A percentile compares a stretch with the other conserved stretches of the same genome.
Evolutionary conservation across 192 early-diverging fungal species (phyloP).

Genomic region (Jimgerdemannia flammicorona): DNA sequence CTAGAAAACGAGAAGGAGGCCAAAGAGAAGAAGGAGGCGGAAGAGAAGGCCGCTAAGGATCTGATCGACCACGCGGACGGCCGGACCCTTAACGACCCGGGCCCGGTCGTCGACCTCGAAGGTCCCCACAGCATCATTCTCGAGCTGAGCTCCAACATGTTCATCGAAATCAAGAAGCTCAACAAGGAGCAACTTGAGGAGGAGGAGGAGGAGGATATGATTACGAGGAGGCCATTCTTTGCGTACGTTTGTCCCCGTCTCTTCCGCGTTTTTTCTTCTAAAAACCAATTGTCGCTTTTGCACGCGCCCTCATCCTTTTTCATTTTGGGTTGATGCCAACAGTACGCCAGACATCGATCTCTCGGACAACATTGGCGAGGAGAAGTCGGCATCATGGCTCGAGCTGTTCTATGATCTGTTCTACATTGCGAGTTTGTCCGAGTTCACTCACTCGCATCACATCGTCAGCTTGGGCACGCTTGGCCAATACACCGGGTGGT

Average conservation of each 20-base stretch:
- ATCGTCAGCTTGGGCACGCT: too few relatives aligned
- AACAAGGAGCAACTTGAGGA: slow-evolving; percentile 1
- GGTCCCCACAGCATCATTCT: slow-evolving; percentile 4
- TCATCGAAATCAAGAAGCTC: slow-evolving; percentile 20
- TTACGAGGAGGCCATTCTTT: slow-evolving; percentile 16
- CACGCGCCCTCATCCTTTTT: too few relatives aligned
- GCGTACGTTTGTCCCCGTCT: slow-evolving; percentile 7
- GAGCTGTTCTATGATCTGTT: too few relatives aligned
- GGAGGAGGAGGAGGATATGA: slow-evolving; percentile 1
- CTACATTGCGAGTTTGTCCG: too few relatives aligned
- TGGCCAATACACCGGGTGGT: too few relatives aligned
- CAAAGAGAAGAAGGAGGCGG: slow-evolving; percentile 4
- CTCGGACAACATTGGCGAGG: too few relatives aligned
- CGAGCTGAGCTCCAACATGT: slow-evolving; percentile 27
- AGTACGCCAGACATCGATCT: too few relatives aligned
- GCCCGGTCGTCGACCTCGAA: neutral
- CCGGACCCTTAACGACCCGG: neutral
- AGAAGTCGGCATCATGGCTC: too few relatives aligned
- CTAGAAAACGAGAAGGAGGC: slow-evolving; percentile 1
- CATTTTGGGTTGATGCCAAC: too few relatives aligned
- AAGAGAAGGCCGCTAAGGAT: slow-evolving; percentile 2
- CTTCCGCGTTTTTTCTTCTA: too few relatives aligned
- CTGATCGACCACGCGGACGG: neutral
- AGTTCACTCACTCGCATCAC: too few relatives aligned
- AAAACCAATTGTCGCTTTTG: too few relatives aligned